Base-by-base conservation (phyloP, 495 filamentous ascomycete species). In the Paragyromitra xinjiangensis region DNA sequence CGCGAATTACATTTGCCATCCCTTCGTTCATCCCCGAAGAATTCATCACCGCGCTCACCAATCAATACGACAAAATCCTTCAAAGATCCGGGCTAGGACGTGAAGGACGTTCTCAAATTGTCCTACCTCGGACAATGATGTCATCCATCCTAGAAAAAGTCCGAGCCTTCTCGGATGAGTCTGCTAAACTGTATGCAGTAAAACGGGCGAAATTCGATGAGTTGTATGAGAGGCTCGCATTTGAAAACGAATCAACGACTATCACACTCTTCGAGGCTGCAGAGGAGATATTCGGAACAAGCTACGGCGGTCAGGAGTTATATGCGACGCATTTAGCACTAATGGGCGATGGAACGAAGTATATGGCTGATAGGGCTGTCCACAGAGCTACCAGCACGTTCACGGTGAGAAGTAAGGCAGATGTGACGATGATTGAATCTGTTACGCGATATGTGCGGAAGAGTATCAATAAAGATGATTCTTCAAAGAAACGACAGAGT, bases 311-410 rank as follows among this genome's bases (percentile, higher is more conserved):
- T 19, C 42, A 48, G 19, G 55, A 82, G 53, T 29, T 82, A 29
- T 82, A 82, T 58, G 81, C 81, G 7, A 70, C 74, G 26, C 81
- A 82, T 59, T 40, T 75, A 16, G 81, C 81, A 6, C 73, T 82
- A 9, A 82, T 82, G 81, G 81, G 64, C 2, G 81, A 82, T 14
- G 77, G 81, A 4, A 48, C 70, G 34, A 66, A 69, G 29, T 82
- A 76, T 24, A 59, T 78, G 24, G 75, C 71, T 19, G 81, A 82
- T 50, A 80, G 45, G 40, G 81, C 78, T 40, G 69, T 51, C 16
- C 81, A 82, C 24, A 74, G 81, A 12, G 65, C 71, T 37, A 82
- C 81, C 6, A 74, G 53, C 22, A 64, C 77, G 24, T 82, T 82
- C 51, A 69, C 44, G n/a, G 70, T 82, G 16, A 67, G 81, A 26